These are phyloP conservation scores for Stipa capillata DNA, from an alignment of 176 grass and related monocot species.

Conservation along the genomic window DNA sequence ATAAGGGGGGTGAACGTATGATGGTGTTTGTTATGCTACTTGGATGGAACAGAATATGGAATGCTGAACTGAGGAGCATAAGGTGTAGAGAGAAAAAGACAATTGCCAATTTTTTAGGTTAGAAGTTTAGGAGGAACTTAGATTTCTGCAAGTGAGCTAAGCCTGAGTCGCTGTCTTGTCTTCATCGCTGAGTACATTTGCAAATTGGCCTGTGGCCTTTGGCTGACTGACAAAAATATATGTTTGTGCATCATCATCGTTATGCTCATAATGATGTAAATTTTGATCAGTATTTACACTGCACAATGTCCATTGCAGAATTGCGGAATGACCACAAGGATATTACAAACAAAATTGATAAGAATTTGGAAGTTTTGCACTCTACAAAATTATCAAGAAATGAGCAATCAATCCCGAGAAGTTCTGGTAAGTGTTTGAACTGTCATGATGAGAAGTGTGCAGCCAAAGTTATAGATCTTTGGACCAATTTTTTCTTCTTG, in stretches of 20 bases:
- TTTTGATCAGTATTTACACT: not conserved
- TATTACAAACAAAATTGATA: slow-evolving; percentile 74
- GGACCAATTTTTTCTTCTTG: not conserved
- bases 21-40: not conserved
- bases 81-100: not conserved
- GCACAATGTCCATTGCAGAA: slow-evolving; percentile 34
- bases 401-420: slow-evolving; percentile 1
- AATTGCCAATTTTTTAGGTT: not conserved
- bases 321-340: slow-evolving; percentile 68
- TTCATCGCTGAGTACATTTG: not conserved
- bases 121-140: not conserved
- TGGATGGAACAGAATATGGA: not conserved
- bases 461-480: not conserved
- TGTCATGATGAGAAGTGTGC: not conserved
- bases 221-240: not conserved
- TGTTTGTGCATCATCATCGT: not conserved
- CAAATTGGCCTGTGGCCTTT: not conserved
- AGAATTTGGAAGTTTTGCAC: slow-evolving; percentile 70
- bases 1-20: not conserved
- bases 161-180: not conserved
- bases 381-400: slow-evolving; percentile 56
- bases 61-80: not conserved
- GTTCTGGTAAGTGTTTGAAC: slow-evolving; percentile 35
- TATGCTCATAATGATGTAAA: not conserved
- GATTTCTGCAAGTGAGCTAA: not conserved